Percentiles rank a stretch among this genome's conserved stretches.
Evolutionary conservation across 176 grass and related monocot genomes (phyloP).

Genomic region (Zea mays): DNA sequence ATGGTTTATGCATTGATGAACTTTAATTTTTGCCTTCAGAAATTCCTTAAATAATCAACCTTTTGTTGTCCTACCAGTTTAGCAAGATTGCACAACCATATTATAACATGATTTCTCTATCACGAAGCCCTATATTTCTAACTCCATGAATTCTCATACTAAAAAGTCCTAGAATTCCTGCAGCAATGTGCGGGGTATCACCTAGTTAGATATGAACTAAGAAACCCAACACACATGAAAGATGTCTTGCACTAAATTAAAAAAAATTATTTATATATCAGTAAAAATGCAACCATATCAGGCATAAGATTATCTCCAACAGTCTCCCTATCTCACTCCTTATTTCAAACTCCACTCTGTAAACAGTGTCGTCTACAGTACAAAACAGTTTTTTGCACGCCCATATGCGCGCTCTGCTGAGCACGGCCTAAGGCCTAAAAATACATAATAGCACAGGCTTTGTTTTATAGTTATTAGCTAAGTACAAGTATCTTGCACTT

Average conservation of each 20-base stretch:
- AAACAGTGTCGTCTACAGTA: no score
- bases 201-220: constrained; percentile 12
- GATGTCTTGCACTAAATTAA: not conserved
- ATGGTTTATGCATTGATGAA: not conserved
- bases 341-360: no score
- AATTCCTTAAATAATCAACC: not conserved
- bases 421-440: not conserved
- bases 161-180: not conserved
- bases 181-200: not conserved
- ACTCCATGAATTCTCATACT: not conserved
- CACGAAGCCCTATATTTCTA: not conserved
- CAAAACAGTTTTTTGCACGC: no score
- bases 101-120: not conserved
- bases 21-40: not conserved
- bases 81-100: not conserved
- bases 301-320: not conserved
- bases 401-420: no score
- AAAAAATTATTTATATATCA: not conserved
- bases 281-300: not conserved
- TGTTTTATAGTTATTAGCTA: constrained; percentile 17
- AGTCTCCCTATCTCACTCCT: no score
- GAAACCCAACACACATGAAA: not conserved
- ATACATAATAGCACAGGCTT: not conserved
- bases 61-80: not conserved
- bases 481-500: constrained; percentile 1